Base-by-base conservation (phyloP, 1,284 basidiomycete species). In the Rhodotorula sp. region DNA sequence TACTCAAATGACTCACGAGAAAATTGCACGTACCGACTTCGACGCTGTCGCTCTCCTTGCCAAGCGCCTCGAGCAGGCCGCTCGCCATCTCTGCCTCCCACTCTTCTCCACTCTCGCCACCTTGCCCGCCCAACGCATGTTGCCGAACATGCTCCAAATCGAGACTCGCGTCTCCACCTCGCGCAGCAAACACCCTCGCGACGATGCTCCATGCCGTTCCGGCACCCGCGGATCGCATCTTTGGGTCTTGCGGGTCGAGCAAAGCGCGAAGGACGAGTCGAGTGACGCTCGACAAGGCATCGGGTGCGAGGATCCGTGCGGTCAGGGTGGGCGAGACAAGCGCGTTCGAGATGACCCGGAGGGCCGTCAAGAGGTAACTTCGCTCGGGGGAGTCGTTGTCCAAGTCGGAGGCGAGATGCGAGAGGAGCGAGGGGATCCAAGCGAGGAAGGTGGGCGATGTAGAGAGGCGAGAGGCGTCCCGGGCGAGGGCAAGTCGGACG, bases 171-270 rank as follows among this genome's bases (percentile, higher is more conserved):
- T 62, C 54, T 18, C 65, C 65, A 29, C 63, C 46, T 51, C 64
- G 57, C 59, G 26, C 54, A 64, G 68, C 49, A 34, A 63, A 68
- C 65, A 77, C 74, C 16, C 75, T 54, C 58, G 70, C 73, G 5
- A 79, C 71, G 3, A 76, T 47, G 34, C 74, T 71, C 73, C 75
- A 79, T 34, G 68, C 77, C 8, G 78, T 56, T n/a, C 76, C 74
- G 1, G 77, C 78, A 16, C 74, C 78, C 18, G 64, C 64, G 0
- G 73, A 69, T 34, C 78, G 63, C 20, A 77, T 68, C 47, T 70
- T 68, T 29, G 69, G 59, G 20, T 79, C 79, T 6, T 61, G 21
- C 6, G 60, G 59, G 34, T 76, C 75, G 57, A 79, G 65, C 20
- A 80, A 59, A 12, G 75, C 77, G 29, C 73, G 63, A 16, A 80